Evolutionary conservation across 805 yeast genomes (phyloP).

Genomic region (Blastobotrys muscicola): DNA sequence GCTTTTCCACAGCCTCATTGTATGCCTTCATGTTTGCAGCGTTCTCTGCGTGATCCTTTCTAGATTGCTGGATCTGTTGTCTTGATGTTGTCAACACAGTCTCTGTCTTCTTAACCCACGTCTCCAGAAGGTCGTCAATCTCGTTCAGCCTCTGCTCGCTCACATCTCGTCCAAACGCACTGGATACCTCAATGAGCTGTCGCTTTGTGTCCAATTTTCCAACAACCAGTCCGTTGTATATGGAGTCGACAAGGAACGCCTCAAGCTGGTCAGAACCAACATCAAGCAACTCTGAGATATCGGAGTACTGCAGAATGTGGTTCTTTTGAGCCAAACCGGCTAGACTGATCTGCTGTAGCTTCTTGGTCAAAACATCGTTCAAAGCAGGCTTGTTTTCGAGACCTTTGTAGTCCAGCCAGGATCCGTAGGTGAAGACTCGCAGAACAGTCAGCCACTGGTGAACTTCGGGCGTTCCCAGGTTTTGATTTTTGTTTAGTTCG

Average conservation of each 20-base stretch:
- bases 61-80: not conserved
- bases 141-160: conserved; percentile 10
- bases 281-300: conserved; percentile 10
- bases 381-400: conserved; percentile 5
- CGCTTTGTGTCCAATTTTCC: conserved; percentile 21
- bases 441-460: conserved; percentile 10
- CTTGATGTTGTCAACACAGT: conserved; percentile 2
- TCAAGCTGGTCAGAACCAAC: conserved; percentile 14
- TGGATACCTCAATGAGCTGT: conserved; percentile 12
- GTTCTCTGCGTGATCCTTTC: not conserved
- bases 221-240: conserved; percentile 16
- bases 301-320: conserved; percentile 9
- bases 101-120: conserved; percentile 7
- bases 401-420: conserved; percentile 11
- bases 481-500: conserved; percentile 1
- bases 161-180: conserved; percentile 15
- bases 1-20: not conserved
- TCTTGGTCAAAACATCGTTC: conserved; percentile 10
- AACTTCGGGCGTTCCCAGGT: not conserved
- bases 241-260: conserved; percentile 15
- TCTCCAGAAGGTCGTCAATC: conserved; percentile 9
- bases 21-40: not conserved
- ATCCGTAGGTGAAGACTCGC: conserved; percentile 13
- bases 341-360: conserved; percentile 18
- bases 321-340: conserved; percentile 12